Evolutionary conservation across 176 grass and related monocot genomes (phyloP), one percentile per base, ranked within the genome.

Genomic region (Chloris gayana): DNA sequence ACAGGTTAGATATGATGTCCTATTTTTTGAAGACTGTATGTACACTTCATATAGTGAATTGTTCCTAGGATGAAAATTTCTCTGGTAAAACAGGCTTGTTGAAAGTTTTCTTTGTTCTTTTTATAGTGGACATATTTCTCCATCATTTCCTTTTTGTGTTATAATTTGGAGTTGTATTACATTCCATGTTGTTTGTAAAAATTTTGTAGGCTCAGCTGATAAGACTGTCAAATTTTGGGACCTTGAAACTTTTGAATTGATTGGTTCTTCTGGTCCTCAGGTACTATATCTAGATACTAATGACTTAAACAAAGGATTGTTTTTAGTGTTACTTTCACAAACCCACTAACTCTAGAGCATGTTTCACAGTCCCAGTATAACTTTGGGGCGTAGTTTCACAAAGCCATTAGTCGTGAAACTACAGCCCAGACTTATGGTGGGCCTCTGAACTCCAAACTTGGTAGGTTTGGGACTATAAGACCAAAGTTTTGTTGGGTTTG

Each of bases 221-320:
- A 98, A 84, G 75, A 91, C 90, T 61, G 67, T 98, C 75, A 98
- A 94, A 75, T 98, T 95, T 87, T 98, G 95, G 95, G 92, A 98
- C 72, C 90, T 93, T 72, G 95, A 98, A 70, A 98, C 90, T 80
- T 95, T 98, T 83, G 95, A 98, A 83, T 83, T 93, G 74, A 91
- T 93, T 73, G 92, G 95, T 32, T 98, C 95, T 75, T 88, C 86
- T 83, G 84, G 88, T 84, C 90, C 90, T 72, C 90, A 98, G 92
- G 95, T 98, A 89, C 44, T 33, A 64, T 45, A 64, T 70, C 32
- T 78, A 67, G 76, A 65, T 84, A 71, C 59, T 65, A 75, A 50
- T 73, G 31, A 54, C 68, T 87, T 38, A 62, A 12, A 86, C 75
- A 86, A 73, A 84, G 33, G 49, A 32, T 14, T 21, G 56, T 39